A percentile compares a stretch with the other conserved stretches of the same genome.
These are phyloP conservation scores for Desmodesmus armatus DNA, from an alignment of 139 green algal genomes.

Conservation along the genomic window DNA sequence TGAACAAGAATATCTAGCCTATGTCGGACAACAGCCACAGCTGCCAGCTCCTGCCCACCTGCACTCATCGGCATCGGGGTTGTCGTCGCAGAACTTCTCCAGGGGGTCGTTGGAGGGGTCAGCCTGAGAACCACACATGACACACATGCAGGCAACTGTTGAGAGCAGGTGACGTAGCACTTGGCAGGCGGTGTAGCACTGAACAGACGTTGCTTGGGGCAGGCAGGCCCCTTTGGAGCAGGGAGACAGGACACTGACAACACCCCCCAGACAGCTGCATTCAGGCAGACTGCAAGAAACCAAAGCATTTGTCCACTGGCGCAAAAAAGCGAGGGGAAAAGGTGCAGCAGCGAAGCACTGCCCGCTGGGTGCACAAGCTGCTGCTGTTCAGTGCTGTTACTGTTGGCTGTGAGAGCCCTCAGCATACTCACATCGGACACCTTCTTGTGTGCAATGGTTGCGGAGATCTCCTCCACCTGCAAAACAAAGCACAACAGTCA, in stretches of 20 bases:
- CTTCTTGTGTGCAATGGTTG: conserved; percentile 61
- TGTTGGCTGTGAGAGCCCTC: too few species aligned
- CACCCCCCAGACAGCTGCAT: too few species aligned
- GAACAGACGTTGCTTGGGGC: too few species aligned
- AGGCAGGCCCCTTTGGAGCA: too few species aligned
- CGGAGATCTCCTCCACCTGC: conserved; percentile 64
- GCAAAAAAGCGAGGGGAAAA: neutral
- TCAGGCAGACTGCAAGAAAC: too few species aligned
- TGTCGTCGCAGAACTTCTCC: conserved; percentile 71
- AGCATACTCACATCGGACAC: conserved; percentile 45
- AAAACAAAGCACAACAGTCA: neutral
- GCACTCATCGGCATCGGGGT: conserved; percentile 81
- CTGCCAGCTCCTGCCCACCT: neutral
- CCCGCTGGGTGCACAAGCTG: neutral
- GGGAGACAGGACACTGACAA: neutral
- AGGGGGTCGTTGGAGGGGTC: conserved; percentile 62
- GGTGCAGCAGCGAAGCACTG: neutral
- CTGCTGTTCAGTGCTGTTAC: neutral
- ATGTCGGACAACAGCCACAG: too few species aligned
- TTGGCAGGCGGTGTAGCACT: too few species aligned
- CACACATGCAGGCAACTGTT: neutral
- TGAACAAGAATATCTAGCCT: too few species aligned
- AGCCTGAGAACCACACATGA: neutral
- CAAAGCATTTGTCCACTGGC: too few species aligned
- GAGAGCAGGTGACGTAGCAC: neutral